These are phyloP conservation scores for Phytophthora colocasiae DNA, from an alignment of 352 stramenopile species.

Conservation along the genomic window DNA sequence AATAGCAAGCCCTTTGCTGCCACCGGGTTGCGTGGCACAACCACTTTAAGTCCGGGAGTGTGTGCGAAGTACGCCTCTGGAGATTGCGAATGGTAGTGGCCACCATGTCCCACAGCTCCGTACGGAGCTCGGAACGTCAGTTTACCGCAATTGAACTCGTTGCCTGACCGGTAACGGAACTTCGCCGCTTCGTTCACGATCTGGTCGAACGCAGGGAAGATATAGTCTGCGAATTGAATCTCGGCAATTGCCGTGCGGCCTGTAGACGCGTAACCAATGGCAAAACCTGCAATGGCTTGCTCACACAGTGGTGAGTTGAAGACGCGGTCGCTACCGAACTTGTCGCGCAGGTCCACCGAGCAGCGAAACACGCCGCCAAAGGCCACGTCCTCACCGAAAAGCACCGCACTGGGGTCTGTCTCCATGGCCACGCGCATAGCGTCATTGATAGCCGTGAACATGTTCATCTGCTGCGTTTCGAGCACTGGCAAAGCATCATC, in stretches of 20 bases:
- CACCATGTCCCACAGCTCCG: conserved; percentile 94
- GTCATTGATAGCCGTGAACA: conserved; percentile 94
- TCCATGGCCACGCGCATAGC: conserved; percentile 90
- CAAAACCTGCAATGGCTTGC: conserved; percentile 95
- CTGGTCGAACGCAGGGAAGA: conserved; percentile 97
- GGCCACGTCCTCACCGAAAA: conserved; percentile 98
- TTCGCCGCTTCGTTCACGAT: conserved; percentile 99
- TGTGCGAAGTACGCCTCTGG: conserved; percentile 98
- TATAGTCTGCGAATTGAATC: conserved; percentile 98
- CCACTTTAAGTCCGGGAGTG: conserved; percentile 96
- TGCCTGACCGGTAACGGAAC: conserved; percentile 97
- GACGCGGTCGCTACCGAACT: conserved; percentile 95
- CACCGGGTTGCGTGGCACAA: conserved; percentile 95
- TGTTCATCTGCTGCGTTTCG: conserved; percentile 89
- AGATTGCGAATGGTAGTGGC: conserved; percentile 96
- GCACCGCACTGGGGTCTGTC: conserved; percentile 90
- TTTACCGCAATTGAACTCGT: conserved; percentile 98
- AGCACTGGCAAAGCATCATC: conserved; percentile 32
- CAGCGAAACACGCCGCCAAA: conserved; percentile 99
- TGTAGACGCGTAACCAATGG: conserved; percentile 96
- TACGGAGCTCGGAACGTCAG: conserved; percentile 96
- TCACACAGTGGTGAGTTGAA: conserved; percentile 98
- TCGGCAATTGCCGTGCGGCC: conserved; percentile 97
- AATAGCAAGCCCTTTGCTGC: conserved; percentile 97
- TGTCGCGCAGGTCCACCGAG: conserved; percentile 92